Base-by-base conservation (phyloP, 495 filamentous ascomycete species). In the Neurospora tetrasperma region DNA sequence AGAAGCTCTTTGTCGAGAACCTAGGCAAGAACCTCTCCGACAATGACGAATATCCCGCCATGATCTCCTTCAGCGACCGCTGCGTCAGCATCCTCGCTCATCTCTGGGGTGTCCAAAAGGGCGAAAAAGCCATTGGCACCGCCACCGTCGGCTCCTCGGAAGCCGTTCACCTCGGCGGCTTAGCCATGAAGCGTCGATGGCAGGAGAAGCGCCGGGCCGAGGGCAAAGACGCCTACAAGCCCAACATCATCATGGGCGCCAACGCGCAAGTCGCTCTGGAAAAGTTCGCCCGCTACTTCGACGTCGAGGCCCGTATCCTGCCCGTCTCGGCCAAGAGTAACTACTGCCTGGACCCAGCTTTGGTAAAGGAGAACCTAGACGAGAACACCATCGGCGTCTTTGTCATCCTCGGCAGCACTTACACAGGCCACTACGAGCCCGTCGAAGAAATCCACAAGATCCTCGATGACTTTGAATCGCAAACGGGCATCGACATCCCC, bases 331-430 rank as follows among this genome's bases (percentile, higher is more conserved):
- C 86, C 71, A 85, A 89, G 78, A 91, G 88, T 72, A 80, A 86
- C 5, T 91, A 85, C 75, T 82, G 89, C 20, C 83, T 93, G 4
- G 90, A 93, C 74, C 86, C 90, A 2, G 83, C 89, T 12, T 77
- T 89, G 44, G 88, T 93, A 3, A 85, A 83, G 73, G 75, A 92
- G 74, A 92, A 88, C 69, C 83, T 93, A 42, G 91, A 93, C 74
- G 91, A 93, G 79, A 93, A 94, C 71, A 93, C 91, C 0, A 93
- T 93, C 75, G 91, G 92, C 6, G 81, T 94, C 5, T 94, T 93
- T 78, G 89, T 90, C 3, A 94, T 93, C 69, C 74, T 93, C 39
- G 92, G 91, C 14, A 88, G 85, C 71, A 94, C 92, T 0, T 93
- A 93, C 71, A 93, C 91, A 0, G 91, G 91, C 1, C 91, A 93